Evolutionary conservation across 2,329 filamentous ascomycete genomes (phyloP).

Genomic region (Penicillium sclerotigenum): DNA sequence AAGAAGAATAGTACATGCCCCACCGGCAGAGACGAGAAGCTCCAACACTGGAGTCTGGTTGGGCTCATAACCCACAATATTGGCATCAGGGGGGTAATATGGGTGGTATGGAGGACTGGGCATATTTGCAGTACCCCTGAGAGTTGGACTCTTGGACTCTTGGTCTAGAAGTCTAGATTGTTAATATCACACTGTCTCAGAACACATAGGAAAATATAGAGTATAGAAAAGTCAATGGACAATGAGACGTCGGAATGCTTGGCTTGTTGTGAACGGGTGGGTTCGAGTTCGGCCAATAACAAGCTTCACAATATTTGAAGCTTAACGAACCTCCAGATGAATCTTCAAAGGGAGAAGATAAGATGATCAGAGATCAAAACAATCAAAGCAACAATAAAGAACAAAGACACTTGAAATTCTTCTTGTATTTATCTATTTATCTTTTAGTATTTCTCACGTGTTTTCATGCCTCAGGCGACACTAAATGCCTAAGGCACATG

Average conservation of each 20-base stretch:
- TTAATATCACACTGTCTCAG: neutral
- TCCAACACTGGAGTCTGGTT: conserved; percentile 61
- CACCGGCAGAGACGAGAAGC: conserved; percentile 60
- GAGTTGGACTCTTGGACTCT: neutral
- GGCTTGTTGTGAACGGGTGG: neutral
- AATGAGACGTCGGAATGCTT: neutral
- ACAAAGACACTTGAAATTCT: neutral
- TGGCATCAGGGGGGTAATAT: conserved; percentile 66
- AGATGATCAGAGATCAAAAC: neutral
- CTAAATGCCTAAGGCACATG: neutral
- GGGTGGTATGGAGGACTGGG: conserved; percentile 51
- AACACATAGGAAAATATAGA: neutral
- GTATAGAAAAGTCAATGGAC: neutral
- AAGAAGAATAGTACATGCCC: conserved; percentile 57
- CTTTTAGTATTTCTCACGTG: neutral
- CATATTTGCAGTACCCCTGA: neutral
- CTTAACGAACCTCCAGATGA: neutral
- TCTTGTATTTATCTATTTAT: neutral
- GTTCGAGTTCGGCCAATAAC: conserved; percentile 5
- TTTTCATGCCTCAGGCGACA: neutral
- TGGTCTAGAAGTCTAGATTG: neutral
- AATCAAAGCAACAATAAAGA: neutral
- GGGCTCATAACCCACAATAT: conserved; percentile 61
- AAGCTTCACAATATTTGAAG: neutral
- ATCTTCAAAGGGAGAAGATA: neutral